Evolutionary conservation across 768 basidiomycete genomes (phyloP).

Genomic region (Phaeotremella fagi): DNA sequence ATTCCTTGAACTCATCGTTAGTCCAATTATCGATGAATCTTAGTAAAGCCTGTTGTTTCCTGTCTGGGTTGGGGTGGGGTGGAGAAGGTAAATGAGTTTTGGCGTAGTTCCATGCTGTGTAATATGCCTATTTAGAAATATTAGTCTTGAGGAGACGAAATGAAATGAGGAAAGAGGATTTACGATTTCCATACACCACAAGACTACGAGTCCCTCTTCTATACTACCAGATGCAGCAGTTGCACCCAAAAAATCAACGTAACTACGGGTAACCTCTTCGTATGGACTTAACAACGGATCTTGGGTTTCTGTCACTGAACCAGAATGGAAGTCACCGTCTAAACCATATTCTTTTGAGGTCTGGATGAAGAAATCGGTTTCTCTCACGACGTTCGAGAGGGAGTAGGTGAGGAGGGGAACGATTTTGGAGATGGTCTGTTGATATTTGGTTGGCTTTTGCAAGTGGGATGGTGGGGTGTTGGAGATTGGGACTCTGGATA

Average conservation of each 20-base stretch:
- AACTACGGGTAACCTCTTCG: constrained; percentile 60
- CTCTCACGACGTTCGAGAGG: constrained; percentile 59
- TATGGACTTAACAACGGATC: constrained; percentile 45
- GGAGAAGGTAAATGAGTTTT: constrained; percentile 9
- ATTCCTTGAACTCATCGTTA: constrained; percentile 38
- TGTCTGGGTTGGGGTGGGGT: constrained; percentile 30
- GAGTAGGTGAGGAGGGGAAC: constrained; percentile 56
- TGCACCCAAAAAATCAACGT: constrained; percentile 67
- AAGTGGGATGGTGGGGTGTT: constrained; percentile 34
- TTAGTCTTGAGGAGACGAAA: too few relatives aligned
- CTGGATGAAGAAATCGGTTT: constrained; percentile 60
- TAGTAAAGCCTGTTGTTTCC: constrained; percentile 41
- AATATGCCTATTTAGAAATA: constrained; percentile 57
- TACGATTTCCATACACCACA: constrained; percentile 78
- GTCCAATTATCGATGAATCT: constrained; percentile 66
- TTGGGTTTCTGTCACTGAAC: constrained; percentile 47
- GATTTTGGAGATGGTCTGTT: constrained; percentile 49
- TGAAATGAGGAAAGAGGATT: constrained; percentile 4
- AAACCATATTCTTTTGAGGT: constrained; percentile 54
- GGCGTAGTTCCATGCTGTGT: constrained; percentile 64
- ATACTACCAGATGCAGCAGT: constrained; percentile 53
- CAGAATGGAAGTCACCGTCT: constrained; percentile 25
- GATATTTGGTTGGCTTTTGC: constrained; percentile 49
- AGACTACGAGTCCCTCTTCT: constrained; percentile 64
- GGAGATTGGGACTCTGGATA: constrained; percentile 59